Conservation (phyloP, 192 early-diverging fungal species). For the Rhizoclosmatium globosum region DNA sequence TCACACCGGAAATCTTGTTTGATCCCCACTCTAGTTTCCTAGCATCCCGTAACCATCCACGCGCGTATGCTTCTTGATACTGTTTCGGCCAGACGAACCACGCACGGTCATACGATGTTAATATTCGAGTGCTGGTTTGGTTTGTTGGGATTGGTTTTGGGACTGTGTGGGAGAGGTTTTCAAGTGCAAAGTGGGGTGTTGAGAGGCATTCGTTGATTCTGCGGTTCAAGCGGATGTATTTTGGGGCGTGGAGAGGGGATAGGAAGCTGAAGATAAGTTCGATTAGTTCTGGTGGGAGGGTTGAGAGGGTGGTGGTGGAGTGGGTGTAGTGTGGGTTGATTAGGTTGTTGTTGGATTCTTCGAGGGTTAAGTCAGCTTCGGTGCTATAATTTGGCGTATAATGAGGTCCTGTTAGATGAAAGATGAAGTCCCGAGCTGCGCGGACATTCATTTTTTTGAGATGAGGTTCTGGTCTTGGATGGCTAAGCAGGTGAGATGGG, state of each 20-base stretch:
- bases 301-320: neutral
- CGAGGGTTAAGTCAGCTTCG: too few relatives aligned
- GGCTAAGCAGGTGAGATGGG: too few relatives aligned
- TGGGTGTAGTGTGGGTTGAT: neutral
- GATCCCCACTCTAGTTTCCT: slow-evolving; percentile 9
- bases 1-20: slow-evolving; percentile 18
- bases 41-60: slow-evolving; percentile 1
- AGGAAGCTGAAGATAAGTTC: neutral
- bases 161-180: neutral
- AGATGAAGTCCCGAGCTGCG: too few relatives aligned
- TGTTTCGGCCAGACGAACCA: neutral
- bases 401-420: too few relatives aligned
- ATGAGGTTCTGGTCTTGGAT: too few relatives aligned
- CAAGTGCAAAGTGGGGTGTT: neutral
- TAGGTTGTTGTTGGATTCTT: neutral
- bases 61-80: neutral
- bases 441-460: too few relatives aligned
- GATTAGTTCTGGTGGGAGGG: neutral
- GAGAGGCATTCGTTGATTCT: neutral
- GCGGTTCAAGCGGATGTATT: neutral
- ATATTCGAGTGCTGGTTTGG: neutral
- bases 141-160: neutral
- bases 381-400: too few relatives aligned
- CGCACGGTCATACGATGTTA: neutral
- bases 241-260: neutral